Evolutionary conservation across 768 basidiomycete genomes (phyloP).

Genomic region (Sistotremastrum niveocremeum): DNA sequence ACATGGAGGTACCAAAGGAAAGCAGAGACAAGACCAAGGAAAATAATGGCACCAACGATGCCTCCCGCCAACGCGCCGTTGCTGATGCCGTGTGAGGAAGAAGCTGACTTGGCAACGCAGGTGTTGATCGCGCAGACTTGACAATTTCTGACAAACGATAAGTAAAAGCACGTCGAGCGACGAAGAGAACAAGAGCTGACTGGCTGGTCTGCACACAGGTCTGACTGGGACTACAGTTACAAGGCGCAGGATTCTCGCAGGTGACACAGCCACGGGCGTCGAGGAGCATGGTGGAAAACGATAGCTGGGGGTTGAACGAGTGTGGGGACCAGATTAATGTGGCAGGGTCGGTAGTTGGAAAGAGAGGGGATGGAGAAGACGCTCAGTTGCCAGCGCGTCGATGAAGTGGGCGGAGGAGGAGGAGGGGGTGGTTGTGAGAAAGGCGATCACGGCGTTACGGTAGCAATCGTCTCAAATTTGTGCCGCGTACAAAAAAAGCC

Average conservation of each 20-base stretch:
- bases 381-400: too few relatives aligned
- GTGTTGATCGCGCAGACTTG: constrained; percentile 34
- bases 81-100: constrained; percentile 32
- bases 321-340: too few relatives aligned
- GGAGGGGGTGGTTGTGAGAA: too few relatives aligned
- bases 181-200: constrained; percentile 22
- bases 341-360: too few relatives aligned
- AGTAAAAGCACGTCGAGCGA: not conserved
- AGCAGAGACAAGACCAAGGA: constrained; percentile 37
- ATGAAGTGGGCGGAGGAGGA: too few relatives aligned
- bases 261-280: not conserved
- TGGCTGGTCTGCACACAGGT: constrained; percentile 47
- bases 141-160: constrained; percentile 36
- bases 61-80: constrained; percentile 65
- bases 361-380: too few relatives aligned
- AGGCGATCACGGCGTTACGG: too few relatives aligned
- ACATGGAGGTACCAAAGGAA: constrained; percentile 39
- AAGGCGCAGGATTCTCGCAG: constrained; percentile 25
- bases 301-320: too few relatives aligned
- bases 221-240: constrained; percentile 42
- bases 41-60: constrained; percentile 47
- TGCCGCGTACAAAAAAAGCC: too few relatives aligned
- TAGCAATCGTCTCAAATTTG: too few relatives aligned
- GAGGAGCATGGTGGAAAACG: too few relatives aligned
- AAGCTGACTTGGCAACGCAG: constrained; percentile 29